phyloP scores from a whole-genome alignment of 371 early-diverging fungal species.

The Syncephalastrum monosporum region DNA sequence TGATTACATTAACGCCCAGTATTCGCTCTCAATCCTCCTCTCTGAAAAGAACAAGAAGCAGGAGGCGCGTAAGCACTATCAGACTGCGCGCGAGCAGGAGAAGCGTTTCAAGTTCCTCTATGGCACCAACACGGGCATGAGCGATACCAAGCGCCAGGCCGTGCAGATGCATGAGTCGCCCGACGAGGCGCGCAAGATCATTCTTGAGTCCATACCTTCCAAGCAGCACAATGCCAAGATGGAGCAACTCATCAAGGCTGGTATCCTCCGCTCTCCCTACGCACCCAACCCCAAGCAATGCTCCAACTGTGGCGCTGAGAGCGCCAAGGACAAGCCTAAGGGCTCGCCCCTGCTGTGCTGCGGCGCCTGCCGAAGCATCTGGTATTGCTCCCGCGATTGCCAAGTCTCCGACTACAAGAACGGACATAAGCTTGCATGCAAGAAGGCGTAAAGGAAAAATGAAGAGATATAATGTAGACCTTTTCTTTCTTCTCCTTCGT shows the following conservation, averaged over 20 bases:
- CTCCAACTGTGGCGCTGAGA: slow-evolving; percentile 53
- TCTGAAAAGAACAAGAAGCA: slow-evolving; percentile 54
- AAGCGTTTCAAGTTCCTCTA: slow-evolving; percentile 56
- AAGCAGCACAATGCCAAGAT: slow-evolving; percentile 36
- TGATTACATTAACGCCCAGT: slow-evolving; percentile 57
- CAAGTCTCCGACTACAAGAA: slow-evolving; percentile 57
- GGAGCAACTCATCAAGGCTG: slow-evolving; percentile 45
- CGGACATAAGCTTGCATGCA: slow-evolving; percentile 54
- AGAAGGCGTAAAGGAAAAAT: slow-evolving; percentile 10
- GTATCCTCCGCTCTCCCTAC: slow-evolving; percentile 38
- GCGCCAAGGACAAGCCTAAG: slow-evolving; percentile 49
- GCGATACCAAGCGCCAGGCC: slow-evolving; percentile 62
- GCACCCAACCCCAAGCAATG: slow-evolving; percentile 46
- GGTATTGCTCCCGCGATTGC: slow-evolving; percentile 65
- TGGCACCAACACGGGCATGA: slow-evolving; percentile 54
- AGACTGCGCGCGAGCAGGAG: slow-evolving; percentile 56
- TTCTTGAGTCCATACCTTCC: slow-evolving; percentile 32
- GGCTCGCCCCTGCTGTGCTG: slow-evolving; percentile 53
- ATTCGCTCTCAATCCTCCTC: slow-evolving; percentile 51
- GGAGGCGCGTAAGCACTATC: slow-evolving; percentile 52
- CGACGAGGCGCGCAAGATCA: slow-evolving; percentile 35
- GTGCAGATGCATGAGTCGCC: slow-evolving; percentile 42
- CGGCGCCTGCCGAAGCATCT: slow-evolving; percentile 60
- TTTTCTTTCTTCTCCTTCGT: too few relatives aligned
- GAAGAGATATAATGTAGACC: too few relatives aligned